Evolutionary conservation across 2,329 filamentous ascomycete species (phyloP).

Genomic region (Cryphonectria parasitica): DNA sequence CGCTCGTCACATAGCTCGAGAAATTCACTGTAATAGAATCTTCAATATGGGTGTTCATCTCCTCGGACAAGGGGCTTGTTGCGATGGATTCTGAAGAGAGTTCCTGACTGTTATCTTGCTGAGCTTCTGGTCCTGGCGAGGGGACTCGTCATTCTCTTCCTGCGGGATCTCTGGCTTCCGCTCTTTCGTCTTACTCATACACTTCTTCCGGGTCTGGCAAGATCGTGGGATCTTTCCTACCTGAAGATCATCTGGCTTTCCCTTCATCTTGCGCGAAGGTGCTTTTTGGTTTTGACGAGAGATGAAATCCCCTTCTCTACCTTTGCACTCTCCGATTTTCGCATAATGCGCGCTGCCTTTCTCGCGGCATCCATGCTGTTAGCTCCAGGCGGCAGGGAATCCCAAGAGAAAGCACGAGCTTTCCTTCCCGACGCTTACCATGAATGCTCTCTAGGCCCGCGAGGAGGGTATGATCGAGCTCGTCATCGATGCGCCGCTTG

Average conservation of each 20-base stretch:
- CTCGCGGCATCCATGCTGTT: background rate
- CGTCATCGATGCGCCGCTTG: background rate
- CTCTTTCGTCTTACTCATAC: background rate
- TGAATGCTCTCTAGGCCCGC: background rate
- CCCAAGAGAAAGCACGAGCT: background rate
- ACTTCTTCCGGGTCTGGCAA: too few relatives aligned
- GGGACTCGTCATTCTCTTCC: background rate
- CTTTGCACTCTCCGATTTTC: background rate
- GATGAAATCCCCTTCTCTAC: background rate
- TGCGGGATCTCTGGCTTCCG: background rate
- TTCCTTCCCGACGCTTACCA: background rate
- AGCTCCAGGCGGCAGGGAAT: background rate
- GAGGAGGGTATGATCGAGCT: background rate
- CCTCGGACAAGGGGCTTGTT: too few relatives aligned
- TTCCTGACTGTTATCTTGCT: background rate
- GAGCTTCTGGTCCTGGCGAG: background rate
- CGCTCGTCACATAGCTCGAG: too few relatives aligned
- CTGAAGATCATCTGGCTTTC: background rate
- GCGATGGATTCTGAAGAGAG: too few relatives aligned
- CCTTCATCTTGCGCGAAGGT: background rate
- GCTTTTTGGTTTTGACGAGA: background rate
- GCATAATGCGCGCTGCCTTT: background rate
- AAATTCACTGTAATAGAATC: too few relatives aligned
- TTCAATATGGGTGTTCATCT: too few relatives aligned
- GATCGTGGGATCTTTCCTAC: too few relatives aligned